Evolutionary conservation across 805 yeast species (phyloP).

Genomic region (Metschnikowia shivogae): DNA sequence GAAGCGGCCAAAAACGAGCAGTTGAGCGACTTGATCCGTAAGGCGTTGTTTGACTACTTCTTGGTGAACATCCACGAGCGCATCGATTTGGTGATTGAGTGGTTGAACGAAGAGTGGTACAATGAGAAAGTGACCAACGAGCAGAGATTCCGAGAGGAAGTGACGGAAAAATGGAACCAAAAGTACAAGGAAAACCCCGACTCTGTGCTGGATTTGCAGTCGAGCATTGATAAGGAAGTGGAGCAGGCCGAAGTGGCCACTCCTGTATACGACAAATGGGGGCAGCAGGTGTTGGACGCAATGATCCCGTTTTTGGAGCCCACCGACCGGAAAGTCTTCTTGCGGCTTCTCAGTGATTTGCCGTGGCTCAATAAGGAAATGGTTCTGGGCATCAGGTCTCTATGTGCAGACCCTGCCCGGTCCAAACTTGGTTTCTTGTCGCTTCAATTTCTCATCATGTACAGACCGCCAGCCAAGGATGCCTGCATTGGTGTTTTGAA

Average conservation of each 20-base stretch:
- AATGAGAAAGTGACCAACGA: conserved; percentile 46
- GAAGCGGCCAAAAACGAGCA: conserved; percentile 30
- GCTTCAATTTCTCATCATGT: conserved; percentile 78
- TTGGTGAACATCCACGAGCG: conserved; percentile 67
- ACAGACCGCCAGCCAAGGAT: conserved; percentile 77
- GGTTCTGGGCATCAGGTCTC: conserved; percentile 60
- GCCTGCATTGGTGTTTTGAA: conserved; percentile 47
- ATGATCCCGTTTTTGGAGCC: conserved; percentile 82
- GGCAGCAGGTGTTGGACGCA: conserved; percentile 66
- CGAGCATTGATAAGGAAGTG: conserved; percentile 18
- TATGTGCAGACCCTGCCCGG: conserved; percentile 85
- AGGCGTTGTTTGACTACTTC: conserved; percentile 67
- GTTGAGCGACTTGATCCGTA: conserved; percentile 60
- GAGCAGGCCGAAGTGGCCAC: conserved; percentile 23
- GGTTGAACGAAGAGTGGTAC: conserved; percentile 97
- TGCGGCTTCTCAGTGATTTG: conserved; percentile 80
- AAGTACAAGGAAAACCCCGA: conserved; percentile 15
- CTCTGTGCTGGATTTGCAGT: conserved; percentile 14
- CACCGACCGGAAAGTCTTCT: conserved; percentile 72
- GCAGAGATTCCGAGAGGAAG: conserved; percentile 21
- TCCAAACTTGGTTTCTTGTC: conserved; percentile 77
- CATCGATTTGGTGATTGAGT: conserved; percentile 73
- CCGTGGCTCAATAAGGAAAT: conserved; percentile 67
- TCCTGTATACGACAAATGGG: conserved; percentile 63
- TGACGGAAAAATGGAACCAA: conserved; percentile 14